Percentiles rank a stretch among this genome's conserved stretches.
Evolutionary conservation across 352 stramenopile species (phyloP).

Genomic region (Globisporangium alternatum): DNA sequence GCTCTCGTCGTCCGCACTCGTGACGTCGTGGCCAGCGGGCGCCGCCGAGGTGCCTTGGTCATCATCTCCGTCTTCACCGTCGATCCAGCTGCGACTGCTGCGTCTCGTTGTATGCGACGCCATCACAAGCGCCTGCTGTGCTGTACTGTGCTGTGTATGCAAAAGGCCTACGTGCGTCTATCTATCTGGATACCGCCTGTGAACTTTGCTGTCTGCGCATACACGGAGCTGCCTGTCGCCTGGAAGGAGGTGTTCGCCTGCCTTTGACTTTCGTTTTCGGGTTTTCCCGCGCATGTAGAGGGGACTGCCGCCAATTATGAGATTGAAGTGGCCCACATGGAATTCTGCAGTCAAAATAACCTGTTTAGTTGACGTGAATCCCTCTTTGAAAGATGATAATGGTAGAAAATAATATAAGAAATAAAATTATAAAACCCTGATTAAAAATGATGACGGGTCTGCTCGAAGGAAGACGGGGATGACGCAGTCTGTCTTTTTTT

Average conservation of each 20-base stretch:
- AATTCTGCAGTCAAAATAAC: background rate
- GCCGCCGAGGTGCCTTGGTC: background rate
- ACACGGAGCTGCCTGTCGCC: background rate
- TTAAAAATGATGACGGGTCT: background rate
- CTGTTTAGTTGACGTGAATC: background rate
- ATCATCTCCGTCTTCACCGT: background rate
- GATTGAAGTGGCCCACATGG: constrained; percentile 13
- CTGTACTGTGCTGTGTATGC: background rate
- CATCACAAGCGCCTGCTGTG: background rate
- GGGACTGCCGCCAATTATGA: constrained; percentile 12
- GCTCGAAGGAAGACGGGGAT: background rate
- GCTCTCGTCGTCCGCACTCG: constrained; percentile 12
- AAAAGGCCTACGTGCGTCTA: background rate
- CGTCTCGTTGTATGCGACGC: constrained; percentile 6
- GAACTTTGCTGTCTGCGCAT: constrained; percentile 1
- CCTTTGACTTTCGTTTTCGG: background rate
- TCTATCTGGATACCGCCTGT: background rate
- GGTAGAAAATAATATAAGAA: background rate
- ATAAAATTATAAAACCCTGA: background rate
- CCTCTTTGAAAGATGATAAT: background rate
- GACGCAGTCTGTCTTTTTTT: background rate
- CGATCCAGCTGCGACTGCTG: background rate
- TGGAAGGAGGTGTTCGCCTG: background rate
- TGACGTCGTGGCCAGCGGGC: background rate
- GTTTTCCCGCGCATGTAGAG: constrained; percentile 3